phyloP scores from a whole-genome alignment of 2,329 filamentous ascomycete genomes.

The Reticulascus tulasneorum region DNA sequence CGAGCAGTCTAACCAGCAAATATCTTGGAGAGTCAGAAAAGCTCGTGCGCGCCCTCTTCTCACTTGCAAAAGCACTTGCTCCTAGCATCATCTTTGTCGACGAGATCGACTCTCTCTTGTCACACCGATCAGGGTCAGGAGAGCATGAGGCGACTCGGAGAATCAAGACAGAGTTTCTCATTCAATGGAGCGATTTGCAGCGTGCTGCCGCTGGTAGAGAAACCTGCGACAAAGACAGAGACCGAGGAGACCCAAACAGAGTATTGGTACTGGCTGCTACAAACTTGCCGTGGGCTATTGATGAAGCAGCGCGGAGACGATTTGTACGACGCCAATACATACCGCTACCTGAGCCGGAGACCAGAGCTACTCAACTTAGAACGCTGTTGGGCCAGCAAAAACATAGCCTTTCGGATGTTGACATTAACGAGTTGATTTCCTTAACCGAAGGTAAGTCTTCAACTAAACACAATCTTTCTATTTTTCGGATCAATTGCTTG shows the following conservation, averaged over 20 bases:
- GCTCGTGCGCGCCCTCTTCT: slow-evolving; percentile 86
- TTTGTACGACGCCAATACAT: slow-evolving; percentile 97
- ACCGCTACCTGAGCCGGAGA: slow-evolving; percentile 80
- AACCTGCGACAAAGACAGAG: slow-evolving; percentile 59
- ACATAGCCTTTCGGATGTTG: slow-evolving; percentile 66
- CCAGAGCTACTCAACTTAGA: slow-evolving; percentile 72
- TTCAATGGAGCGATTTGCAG: slow-evolving; percentile 94
- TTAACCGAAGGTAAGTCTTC: slow-evolving; percentile 71
- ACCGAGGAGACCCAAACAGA: slow-evolving; percentile 75
- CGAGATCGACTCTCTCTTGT: slow-evolving; percentile 92
- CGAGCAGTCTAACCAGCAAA: slow-evolving; percentile 90
- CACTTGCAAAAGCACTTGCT: slow-evolving; percentile 80
- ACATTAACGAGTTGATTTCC: slow-evolving; percentile 70
- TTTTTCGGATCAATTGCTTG: slow-evolving; percentile 8
- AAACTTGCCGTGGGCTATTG: slow-evolving; percentile 95
- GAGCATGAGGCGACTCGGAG: slow-evolving; percentile 91
- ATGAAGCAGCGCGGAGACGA: slow-evolving; percentile 84
- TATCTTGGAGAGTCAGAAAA: slow-evolving; percentile 97
- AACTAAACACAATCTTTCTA: neutral
- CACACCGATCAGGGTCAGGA: slow-evolving; percentile 73
- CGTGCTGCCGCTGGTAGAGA: slow-evolving; percentile 86
- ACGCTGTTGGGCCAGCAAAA: slow-evolving; percentile 85
- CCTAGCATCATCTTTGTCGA: slow-evolving; percentile 98
- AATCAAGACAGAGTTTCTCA: slow-evolving; percentile 96
- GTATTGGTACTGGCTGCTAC: slow-evolving; percentile 94